Evolutionary conservation across 1,139 yeast genomes (phyloP), one percentile per base, ranked within the genome.

Genomic region (Waltiozyma sp.): DNA sequence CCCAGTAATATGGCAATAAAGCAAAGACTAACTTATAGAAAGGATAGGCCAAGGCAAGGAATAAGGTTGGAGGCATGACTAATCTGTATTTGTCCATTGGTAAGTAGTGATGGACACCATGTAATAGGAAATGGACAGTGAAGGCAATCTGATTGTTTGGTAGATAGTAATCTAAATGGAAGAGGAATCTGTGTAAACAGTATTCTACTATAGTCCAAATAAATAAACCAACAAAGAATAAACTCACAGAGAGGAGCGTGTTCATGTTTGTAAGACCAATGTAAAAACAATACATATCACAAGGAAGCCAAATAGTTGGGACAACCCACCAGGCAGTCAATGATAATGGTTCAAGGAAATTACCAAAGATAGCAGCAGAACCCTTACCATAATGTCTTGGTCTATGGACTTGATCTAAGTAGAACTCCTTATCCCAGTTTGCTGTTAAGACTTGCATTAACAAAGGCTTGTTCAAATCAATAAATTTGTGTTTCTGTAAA

Each of bases 1-100:
- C 84, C 62, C 69, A 62, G 54, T 76, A 70, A 48, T 60, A 64
- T 42, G 88, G 86, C 52, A 82, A 66, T 9, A 80, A 49, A 10
- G 66, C 56, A 52, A 78, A 82, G 24, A 82, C 83, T 41, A 77
- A 60, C 48, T 64, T 70, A 61, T 77, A 78, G 56, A 82, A 65
- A 37, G 91, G 91, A 16, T 66, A 65, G 44, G 79, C 69, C 40
- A 82, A 58, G 2, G 68, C 65, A 24, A 74, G 49, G 53, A 89
- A 80, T 57, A 91, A 68, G 0, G 96, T 70, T 40, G 99, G 99
- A 5, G 99, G 99, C 81, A 91, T 81, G 39, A 91, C 99, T 59
- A 91, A 74, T 60, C 99, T 78, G 63, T 79, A 71, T 46, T 77
- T 76, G 66, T 91, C 99, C 98, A 93, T 91, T 48, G 99, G 99